Base-by-base conservation (phyloP, 2,329 filamentous ascomycete genomes). In the Cercospora sp. region DNA sequence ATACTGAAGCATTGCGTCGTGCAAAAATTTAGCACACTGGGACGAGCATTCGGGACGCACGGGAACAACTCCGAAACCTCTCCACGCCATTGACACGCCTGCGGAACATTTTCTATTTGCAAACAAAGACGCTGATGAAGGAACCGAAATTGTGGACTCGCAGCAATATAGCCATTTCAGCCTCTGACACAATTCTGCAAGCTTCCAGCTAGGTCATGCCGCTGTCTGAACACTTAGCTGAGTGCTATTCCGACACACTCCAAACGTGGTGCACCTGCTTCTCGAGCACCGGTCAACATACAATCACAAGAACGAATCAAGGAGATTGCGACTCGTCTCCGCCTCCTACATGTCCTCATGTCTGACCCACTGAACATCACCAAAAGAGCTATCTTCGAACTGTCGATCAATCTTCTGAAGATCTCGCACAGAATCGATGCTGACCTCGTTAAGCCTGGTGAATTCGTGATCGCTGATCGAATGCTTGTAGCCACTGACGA, bases 401-500 rank as follows among this genome's bases (percentile, higher is more conserved):
- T 53, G 48, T 26, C 20, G 48, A 53, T 53, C 48, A 26, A 53
- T 53, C 48, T 20, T 20, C 12, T 53, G 48, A 16, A 53, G 20
- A 3, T 53, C 48, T 26, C 48, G 9, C 20, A 28, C 20, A 13
- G 48, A 53, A 16, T 53, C 20, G 5, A 53, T 53, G 48, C 48
- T 53, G 20, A 53, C 48, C 5, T 26, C 20, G 48, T 28, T 53
- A 7, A 53, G 23, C 5, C 12, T 53, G 4, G 20, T 28, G n/a
- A 53, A 53, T 3, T 53, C 48, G 1, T 53, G 7, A 4, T 28
- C 20, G 8, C 23, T 53, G 12, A 53, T 28, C 20, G 48, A 8
- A 53, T 53, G 48, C 20, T 53, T 26, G 10, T 16, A 23, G 48
- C 48, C 48, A 26, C 48, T 53, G 12, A 83, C 73, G 64, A 81